Evolutionary conservation across 441 rosid genomes (phyloP).

Genomic region (Pelargonium cotyledonis): DNA sequence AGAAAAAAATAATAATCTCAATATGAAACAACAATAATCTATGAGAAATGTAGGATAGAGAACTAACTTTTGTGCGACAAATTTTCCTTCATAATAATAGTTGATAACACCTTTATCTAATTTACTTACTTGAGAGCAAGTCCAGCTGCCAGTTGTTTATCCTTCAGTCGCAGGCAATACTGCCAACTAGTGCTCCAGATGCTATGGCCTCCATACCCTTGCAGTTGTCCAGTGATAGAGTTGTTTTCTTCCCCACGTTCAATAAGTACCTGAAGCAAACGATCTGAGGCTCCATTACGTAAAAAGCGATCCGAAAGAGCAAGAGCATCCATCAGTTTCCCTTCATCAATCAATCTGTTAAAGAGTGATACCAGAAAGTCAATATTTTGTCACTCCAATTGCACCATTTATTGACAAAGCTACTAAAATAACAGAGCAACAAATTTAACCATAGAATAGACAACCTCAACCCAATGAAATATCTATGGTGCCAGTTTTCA

Average conservation of each 20-base stretch:
- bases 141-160: conserved; percentile 81
- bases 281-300: conserved; percentile 87
- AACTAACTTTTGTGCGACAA: neutral
- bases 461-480: neutral
- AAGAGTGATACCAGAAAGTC: conserved; percentile 15
- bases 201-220: conserved; percentile 52
- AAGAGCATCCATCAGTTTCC: conserved; percentile 91
- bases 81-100: conserved; percentile 1
- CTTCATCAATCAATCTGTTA: conserved; percentile 78
- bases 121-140: conserved; percentile 82
- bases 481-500: neutral
- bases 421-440: conserved; percentile 8
- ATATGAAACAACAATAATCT: neutral
- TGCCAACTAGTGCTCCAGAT: conserved; percentile 92
- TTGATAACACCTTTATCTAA: conserved; percentile 12
- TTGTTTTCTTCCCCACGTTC: conserved; percentile 68
- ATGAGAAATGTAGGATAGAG: neutral
- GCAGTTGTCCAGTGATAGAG: conserved; percentile 42
- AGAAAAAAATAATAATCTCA: neutral
- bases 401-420: conserved; percentile 4
- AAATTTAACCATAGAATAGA: neutral
- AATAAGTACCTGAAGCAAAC: conserved; percentile 76
- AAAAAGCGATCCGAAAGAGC: conserved; percentile 98
- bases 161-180: conserved; percentile 93
- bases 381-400: conserved; percentile 5